Evolutionary conservation across 768 basidiomycete genomes (phyloP).

Genomic region (Peribolospora baueri): DNA sequence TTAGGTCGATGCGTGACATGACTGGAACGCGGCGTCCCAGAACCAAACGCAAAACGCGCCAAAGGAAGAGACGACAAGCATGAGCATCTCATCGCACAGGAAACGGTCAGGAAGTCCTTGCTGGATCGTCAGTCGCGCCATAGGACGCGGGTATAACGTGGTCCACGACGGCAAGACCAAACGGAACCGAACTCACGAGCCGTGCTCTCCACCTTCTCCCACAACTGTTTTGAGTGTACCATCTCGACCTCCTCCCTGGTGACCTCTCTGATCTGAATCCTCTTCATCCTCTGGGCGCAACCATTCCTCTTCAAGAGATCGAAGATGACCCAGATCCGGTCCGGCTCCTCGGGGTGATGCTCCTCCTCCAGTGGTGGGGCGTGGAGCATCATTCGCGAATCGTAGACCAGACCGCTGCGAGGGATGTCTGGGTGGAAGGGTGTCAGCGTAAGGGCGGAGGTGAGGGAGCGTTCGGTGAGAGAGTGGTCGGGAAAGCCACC

Average conservation of each 20-base stretch:
- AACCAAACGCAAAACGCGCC: background rate
- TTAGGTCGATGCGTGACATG: background rate
- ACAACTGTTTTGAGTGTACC: conserved; percentile 73
- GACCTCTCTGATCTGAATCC: conserved; percentile 48
- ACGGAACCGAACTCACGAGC: conserved; percentile 33
- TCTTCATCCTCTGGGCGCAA: conserved; percentile 39
- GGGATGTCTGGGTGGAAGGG: background rate
- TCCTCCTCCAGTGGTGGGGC: conserved; percentile 28
- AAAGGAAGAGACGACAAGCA: conserved; percentile 4
- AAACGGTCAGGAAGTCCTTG: background rate
- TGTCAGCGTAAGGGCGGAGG: too few relatives aligned
- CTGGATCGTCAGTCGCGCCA: background rate
- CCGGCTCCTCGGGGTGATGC: conserved; percentile 47
- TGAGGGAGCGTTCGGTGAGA: too few relatives aligned
- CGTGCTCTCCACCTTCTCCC: conserved; percentile 67
- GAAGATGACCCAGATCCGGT: conserved; percentile 55
- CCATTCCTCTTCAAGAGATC: conserved; percentile 36
- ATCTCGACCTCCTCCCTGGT: conserved; percentile 54
- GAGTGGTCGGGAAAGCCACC: too few relatives aligned
- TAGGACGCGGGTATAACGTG: background rate
- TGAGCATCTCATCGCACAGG: background rate
- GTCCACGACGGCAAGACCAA: background rate
- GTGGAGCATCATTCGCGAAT: conserved; percentile 65
- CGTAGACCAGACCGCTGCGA: conserved; percentile 68
- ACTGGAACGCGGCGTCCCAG: background rate